Evolutionary conservation across 441 rosid species (phyloP), one percentile per base, ranked within the genome.

Genomic region (Corymbia calophylla): DNA sequence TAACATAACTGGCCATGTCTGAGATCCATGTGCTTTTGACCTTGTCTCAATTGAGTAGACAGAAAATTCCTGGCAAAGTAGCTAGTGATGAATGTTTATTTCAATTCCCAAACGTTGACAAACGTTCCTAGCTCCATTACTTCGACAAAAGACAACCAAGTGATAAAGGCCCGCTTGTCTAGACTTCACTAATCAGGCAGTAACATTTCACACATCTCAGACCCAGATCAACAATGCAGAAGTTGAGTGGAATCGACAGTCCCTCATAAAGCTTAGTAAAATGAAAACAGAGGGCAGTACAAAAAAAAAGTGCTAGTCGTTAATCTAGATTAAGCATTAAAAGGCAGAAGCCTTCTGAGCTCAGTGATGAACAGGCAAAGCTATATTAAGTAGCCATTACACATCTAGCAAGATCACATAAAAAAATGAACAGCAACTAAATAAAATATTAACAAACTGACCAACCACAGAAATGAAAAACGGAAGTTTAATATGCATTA

Each of bases 401-500:
- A 73, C 82, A 77, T 77, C 51, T 39, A 77, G 84, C 51, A 77
- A 39, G 51, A 21, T 77, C 84, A 77, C 9, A 86, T 9, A 64
- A 14, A 23, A 54, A 10, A 58, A 85, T 55, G 44, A 90, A 80
- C 32, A 18, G 77, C 73, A 56, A 35, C 55, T 60, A 80, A 89
- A 31, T 89, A 39, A 84, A 16, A 51, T 27, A 27, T 64, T 18
- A 47, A 90, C 44, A 87, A 49, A 73, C 3, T 23, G n/a, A 25
- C 84, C 84, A 77, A 77, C 51, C 84, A 44, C 51, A 77, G 84
- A 77, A 81, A n/a, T 88, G 55, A n/a, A 53, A 32, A 55, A 29
- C 35, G 31, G 31, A 12, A 62, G 87, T 88, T 64, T 77, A 81
- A 89, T 48, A 90, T 91, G 49, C 31, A 90, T 87, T 92, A 97